Conservation (phyloP, 2,329 filamentous ascomycete genomes). For the Truncatella angustata region DNA sequence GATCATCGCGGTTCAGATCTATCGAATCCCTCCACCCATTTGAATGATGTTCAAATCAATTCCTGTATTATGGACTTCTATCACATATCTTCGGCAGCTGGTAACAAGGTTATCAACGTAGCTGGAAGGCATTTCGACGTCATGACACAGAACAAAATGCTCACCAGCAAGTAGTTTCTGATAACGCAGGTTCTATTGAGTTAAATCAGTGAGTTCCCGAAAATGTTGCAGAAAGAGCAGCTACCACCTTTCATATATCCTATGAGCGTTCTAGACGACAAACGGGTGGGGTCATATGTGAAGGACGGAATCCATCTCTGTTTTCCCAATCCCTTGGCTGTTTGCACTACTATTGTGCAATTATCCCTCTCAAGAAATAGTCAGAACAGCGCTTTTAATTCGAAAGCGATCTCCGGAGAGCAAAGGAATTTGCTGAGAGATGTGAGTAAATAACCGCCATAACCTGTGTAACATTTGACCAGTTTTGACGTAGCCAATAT, state of each 20-base stretch:
- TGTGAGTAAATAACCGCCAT: slow-evolving; percentile 10
- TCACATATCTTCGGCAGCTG: not conserved
- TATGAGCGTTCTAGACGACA: slow-evolving; percentile 18
- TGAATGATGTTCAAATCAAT: not conserved
- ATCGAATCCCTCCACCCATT: not conserved
- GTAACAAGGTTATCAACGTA: not conserved
- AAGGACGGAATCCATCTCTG: slow-evolving; percentile 22
- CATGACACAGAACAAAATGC: slow-evolving; percentile 1
- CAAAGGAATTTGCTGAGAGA: slow-evolving; percentile 14
- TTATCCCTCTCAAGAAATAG: slow-evolving; percentile 19
- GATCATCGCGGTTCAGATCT: too few species aligned
- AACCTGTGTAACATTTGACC: not conserved
- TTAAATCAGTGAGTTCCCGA: slow-evolving; percentile 21
- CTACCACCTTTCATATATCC: slow-evolving; percentile 29
- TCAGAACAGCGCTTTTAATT: slow-evolving; percentile 20
- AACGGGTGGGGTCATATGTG: slow-evolving; percentile 10
- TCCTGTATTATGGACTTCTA: not conserved
- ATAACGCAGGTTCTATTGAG: slow-evolving; percentile 20
- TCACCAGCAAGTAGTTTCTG: slow-evolving; percentile 15
- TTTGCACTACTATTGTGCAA: slow-evolving; percentile 22
- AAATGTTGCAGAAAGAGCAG: slow-evolving; percentile 18
- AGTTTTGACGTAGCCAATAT: not conserved
- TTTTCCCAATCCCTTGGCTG: slow-evolving; percentile 22
- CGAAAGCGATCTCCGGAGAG: slow-evolving; percentile 24
- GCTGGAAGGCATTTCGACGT: not conserved